Base-by-base conservation (phyloP, 805 yeast species). In the Nakazawaea wickerhamii region DNA sequence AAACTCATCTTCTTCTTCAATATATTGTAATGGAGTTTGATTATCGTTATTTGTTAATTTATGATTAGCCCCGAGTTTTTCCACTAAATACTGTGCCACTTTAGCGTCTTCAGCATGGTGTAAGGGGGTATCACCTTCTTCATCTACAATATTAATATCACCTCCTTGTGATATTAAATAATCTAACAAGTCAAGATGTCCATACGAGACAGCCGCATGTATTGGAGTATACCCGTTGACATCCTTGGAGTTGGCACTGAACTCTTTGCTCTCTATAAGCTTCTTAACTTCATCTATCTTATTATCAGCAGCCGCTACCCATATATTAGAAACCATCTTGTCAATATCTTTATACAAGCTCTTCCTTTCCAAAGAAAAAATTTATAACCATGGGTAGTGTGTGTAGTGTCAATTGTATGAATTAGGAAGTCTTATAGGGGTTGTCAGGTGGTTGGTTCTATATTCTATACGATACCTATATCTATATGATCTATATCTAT, bases 191-290 rank as follows among this genome's bases (percentile, higher is more conserved):
- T 83, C 89, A 2, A 64, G 52, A 57, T 91, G 90, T 7, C 91
- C 91, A 60, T 93, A 93, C 1, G 97, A 84, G 2, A 95, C 95
- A 1, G 99, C 98, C 0, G 99, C 99, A 60, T 93, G 99, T 10
- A 93, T 73, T 5, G 99, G 95, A 0, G 98, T 91, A 62, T 95
- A 93, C 1, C 99, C 99, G 54, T 90, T 87, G 1, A 86, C 84
- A 60, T 93, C 99, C 48, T 81, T 77, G 5, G 83, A 73, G 55
- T 87, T 83, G 3, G 96, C 76, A 3, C 80, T 70, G 49, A 66
- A 68, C 5, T 64, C 54, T 0, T 81, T 83, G 0, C 72, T 53
- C 9, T 61, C 67, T 6, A 93, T 63, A 41, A 69, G 65, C 11
- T 68, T 49, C 48, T 79, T 74, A 5, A 93, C 96, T 6, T 70